Evolutionary conservation across 768 basidiomycete species (phyloP), one percentile per base, ranked within the genome.

Genomic region (Hysterangium stoloniferum): DNA sequence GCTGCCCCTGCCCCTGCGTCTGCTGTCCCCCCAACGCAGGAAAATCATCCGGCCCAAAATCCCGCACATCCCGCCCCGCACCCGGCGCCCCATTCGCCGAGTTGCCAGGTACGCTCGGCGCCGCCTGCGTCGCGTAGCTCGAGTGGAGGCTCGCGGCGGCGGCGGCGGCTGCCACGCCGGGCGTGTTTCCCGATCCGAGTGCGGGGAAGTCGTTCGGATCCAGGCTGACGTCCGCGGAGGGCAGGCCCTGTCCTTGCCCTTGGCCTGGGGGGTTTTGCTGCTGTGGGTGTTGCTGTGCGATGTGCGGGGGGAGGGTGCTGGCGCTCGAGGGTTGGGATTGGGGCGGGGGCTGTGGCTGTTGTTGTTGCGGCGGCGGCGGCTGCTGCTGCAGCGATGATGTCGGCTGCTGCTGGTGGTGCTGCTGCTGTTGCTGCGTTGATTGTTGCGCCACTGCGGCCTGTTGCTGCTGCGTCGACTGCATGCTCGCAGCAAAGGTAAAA

Each of bases 181-280:
- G 62, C 31, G 71, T 74, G 12, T 76, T 74, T 36, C 82, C 80
- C 34, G 76, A 71, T 28, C 88, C 88, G 17, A 91, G 77, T 12
- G 86, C 87, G n/a, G 88, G 88, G 58, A 90, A 89, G 66, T 89
- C 88, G 61, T 86, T 88, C 28, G 80, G 86, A 71, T 90, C 88
- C 33, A 89, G 78, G 17, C 82, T 84, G 52, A 86, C 80, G 61
- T 89, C 87, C 32, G 80, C 75, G 50, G 68, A 73, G 36, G 73
- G 70, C 51, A 66, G 54, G 59, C 64, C 60, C 53, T 67, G 47
- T 68, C 72, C 61, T 64, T 73, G 59, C 69, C 20, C 22, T 8
- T 22, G 40, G 13, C 12, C 13, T 22, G 20, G 12, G 22, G 11
- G 40, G 11, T 12, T 41, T 41, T 41, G 40, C 22, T 11, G 11